These are phyloP conservation scores for Phytophthora niederhauseri DNA, from an alignment of 352 stramenopile species.

Conservation along the genomic window DNA sequence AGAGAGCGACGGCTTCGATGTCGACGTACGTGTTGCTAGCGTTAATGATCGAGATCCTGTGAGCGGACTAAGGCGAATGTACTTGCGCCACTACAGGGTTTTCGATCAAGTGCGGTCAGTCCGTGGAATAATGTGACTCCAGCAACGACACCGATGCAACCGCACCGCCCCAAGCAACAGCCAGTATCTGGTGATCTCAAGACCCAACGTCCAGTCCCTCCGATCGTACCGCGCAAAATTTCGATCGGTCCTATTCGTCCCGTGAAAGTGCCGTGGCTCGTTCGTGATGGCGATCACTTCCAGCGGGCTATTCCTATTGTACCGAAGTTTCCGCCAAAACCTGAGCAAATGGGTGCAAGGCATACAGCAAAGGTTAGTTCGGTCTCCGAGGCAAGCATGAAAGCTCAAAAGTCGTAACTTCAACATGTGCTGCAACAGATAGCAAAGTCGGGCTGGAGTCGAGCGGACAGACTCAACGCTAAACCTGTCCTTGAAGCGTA, in stretches of 20 bases:
- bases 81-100: constrained; percentile 5
- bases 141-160: constrained; percentile 23
- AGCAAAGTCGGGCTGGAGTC: constrained; percentile 24
- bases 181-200: background rate
- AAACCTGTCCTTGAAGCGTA: constrained; percentile 56
- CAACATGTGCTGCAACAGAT: constrained; percentile 12
- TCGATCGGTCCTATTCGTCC: constrained; percentile 28
- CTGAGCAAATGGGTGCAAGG: constrained; percentile 8
- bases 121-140: constrained; percentile 31
- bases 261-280: constrained; percentile 27
- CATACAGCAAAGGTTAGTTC: constrained; percentile 22
- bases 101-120: constrained; percentile 23
- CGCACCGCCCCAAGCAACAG: constrained; percentile 11
- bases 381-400: background rate
- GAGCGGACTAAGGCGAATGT: no score
- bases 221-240: constrained; percentile 21
- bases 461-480: constrained; percentile 33
- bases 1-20: constrained; percentile 17
- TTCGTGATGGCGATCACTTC: constrained; percentile 5
- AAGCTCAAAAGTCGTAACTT: background rate
- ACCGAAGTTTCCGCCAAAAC: background rate
- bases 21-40: background rate
- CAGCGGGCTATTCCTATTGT: constrained; percentile 14
- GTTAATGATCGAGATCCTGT: no score
- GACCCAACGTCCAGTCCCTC: constrained; percentile 16